phyloP scores from a whole-genome alignment of 2,329 filamentous ascomycete species.

The Samsoniella hepiali region DNA sequence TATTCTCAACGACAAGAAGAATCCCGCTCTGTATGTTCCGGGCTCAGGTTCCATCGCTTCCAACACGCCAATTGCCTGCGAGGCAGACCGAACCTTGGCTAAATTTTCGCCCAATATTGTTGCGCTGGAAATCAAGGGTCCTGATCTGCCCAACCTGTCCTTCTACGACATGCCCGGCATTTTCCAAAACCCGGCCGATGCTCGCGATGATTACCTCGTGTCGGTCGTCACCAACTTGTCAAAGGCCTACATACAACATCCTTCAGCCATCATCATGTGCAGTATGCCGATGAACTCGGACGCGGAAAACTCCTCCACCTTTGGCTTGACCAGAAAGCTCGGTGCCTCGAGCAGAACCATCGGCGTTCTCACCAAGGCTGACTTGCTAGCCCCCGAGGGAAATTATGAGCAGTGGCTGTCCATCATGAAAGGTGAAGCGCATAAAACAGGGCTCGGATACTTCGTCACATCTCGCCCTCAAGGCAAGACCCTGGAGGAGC shows the following conservation, averaged over 20 bases:
- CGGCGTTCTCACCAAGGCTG: conserved; percentile 83
- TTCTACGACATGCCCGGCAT: conserved; percentile 87
- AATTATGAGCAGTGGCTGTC: conserved; percentile 54
- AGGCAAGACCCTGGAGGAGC: conserved; percentile 50
- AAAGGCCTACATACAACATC: conserved; percentile 63
- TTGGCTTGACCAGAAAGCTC: conserved; percentile 58
- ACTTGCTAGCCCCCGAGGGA: conserved; percentile 57
- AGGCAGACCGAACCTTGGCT: conserved; percentile 47
- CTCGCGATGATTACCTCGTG: conserved; percentile 65
- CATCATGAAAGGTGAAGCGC: conserved; percentile 61
- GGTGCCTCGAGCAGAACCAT: conserved; percentile 59
- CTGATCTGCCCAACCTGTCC: conserved; percentile 67
- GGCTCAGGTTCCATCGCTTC: conserved; percentile 40
- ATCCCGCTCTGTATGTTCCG: conserved; percentile 53
- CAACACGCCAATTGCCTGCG: conserved; percentile 34
- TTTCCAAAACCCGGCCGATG: conserved; percentile 65
- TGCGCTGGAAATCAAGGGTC: conserved; percentile 69
- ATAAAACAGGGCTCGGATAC: conserved; percentile 69
- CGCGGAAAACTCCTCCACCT: conserved; percentile 69
- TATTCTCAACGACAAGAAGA: conserved; percentile 63
- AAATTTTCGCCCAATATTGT: conserved; percentile 83
- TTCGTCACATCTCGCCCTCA: conserved; percentile 71
- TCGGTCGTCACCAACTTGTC: conserved; percentile 70
- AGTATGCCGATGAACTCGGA: conserved; percentile 77
- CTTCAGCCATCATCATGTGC: conserved; percentile 72